Conservation (phyloP, 2,329 filamentous ascomycete genomes). For the Claviceps maximensis region DNA sequence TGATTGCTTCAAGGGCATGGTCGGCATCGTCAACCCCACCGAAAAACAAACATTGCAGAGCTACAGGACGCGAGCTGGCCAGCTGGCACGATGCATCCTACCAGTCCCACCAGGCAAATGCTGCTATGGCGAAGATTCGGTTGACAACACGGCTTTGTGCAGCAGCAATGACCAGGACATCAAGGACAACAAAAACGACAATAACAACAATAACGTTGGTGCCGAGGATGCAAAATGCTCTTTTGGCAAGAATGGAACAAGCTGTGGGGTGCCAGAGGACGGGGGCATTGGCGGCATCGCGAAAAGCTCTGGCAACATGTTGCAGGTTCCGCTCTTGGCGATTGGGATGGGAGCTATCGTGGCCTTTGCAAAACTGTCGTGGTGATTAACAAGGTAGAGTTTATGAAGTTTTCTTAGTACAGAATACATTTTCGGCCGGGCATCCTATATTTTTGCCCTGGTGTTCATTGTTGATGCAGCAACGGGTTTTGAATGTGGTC, state of each 20-base stretch:
- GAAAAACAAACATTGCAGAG: conserved; percentile 16
- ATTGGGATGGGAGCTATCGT: neutral
- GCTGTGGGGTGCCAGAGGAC: neutral
- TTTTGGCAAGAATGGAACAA: neutral
- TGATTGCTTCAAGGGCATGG: conserved; percentile 25
- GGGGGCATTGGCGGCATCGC: neutral
- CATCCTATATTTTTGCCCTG: neutral
- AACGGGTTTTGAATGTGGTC: too few relatives aligned
- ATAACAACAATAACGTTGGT: neutral
- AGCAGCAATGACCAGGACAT: too few relatives aligned
- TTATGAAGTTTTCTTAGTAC: neutral
- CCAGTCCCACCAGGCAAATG: conserved; percentile 17
- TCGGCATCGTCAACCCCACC: conserved; percentile 25
- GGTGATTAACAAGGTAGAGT: neutral
- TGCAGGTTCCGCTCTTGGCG: neutral
- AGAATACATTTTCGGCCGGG: neutral
- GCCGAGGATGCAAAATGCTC: neutral
- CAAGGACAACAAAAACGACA: neutral
- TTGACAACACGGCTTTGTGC: conserved; percentile 5
- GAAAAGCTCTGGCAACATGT: neutral
- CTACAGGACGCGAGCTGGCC: conserved; percentile 18
- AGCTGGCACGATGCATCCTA: conserved; percentile 15
- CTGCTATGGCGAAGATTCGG: conserved; percentile 18
- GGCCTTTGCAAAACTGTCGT: neutral
- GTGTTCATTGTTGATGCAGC: neutral